Evolutionary conservation across 2,329 filamentous ascomycete species (phyloP).

Genomic region (Leptographium galeiforme): DNA sequence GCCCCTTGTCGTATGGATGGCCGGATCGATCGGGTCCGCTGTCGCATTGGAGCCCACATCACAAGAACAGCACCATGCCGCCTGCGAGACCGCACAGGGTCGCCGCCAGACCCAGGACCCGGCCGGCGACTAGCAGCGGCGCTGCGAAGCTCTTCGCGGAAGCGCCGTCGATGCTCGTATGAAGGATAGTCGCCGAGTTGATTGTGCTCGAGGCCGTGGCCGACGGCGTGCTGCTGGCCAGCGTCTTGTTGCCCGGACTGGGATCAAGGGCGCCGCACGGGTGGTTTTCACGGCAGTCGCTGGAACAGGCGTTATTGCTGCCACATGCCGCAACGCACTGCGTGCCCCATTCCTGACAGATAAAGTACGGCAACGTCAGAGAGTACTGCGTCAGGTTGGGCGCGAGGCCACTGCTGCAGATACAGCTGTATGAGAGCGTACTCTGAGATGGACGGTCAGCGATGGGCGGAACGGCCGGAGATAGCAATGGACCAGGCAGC

Average conservation of each 20-base stretch:
- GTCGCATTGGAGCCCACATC: no score
- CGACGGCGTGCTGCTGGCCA: constrained; percentile 26
- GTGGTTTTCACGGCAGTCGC: constrained; percentile 48
- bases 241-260: constrained; percentile 41
- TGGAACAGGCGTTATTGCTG: constrained; percentile 42
- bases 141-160: constrained; percentile 3
- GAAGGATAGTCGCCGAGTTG: constrained; percentile 20
- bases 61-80: constrained; percentile 27
- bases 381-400: constrained; percentile 69
- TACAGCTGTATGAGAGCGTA: constrained; percentile 54
- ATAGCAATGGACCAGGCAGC: no score
- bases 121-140: constrained; percentile 19
- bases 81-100: constrained; percentile 14
- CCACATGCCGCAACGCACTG: constrained; percentile 51
- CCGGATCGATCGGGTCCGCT: no score
- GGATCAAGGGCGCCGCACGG: constrained; percentile 61
- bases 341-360: constrained; percentile 57
- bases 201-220: constrained; percentile 13
- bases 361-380: constrained; percentile 64
- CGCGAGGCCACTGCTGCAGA: constrained; percentile 51
- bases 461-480: not conserved
- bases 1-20: no score
- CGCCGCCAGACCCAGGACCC: constrained; percentile 13
- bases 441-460: constrained; percentile 22
- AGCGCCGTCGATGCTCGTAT: constrained; percentile 7